Percentiles rank a stretch among this genome's conserved stretches.
Conservation (phyloP, 352 stramenopile species). For the Hyphochytrium catenoides region DNA sequence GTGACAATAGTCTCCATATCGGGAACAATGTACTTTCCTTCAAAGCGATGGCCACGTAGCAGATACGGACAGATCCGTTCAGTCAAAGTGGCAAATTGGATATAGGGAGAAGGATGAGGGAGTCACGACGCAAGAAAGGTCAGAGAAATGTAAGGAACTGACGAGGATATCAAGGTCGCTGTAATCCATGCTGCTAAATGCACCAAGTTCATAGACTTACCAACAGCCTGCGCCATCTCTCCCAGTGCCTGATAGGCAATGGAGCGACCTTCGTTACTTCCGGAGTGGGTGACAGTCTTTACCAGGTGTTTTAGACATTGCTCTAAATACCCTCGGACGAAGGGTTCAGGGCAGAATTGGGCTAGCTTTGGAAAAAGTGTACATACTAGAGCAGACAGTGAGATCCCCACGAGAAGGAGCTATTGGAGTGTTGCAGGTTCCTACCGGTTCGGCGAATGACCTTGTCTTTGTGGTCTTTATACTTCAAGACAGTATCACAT, state of each 20-base stretch:
- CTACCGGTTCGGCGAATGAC: slow-evolving; percentile 31
- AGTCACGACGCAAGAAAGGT: no score
- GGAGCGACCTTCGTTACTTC: slow-evolving; percentile 18
- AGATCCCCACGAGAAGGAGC: slow-evolving; percentile 26
- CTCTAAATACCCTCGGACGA: slow-evolving; percentile 76
- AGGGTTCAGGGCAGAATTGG: slow-evolving; percentile 68
- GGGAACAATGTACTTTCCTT: no score
- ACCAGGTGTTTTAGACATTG: slow-evolving; percentile 50
- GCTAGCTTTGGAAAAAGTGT: slow-evolving; percentile 77
- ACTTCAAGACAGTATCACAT: slow-evolving; percentile 74
- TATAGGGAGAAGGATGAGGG: no score
- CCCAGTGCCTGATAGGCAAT: slow-evolving; percentile 78
- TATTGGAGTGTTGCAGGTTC: slow-evolving; percentile 1
- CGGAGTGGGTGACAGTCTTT: slow-evolving; percentile 33
- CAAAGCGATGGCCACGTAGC: no score
- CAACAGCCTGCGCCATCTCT: slow-evolving; percentile 67
- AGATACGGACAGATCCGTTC: no score
- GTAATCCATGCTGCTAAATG: no score
- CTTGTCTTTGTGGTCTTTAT: slow-evolving; percentile 65
- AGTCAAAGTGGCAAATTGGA: no score
- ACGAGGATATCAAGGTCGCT: not conserved
- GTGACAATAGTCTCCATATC: no score
- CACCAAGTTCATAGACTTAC: no score
- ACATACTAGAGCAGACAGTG: slow-evolving; percentile 43
- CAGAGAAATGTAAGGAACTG: not conserved